Evolutionary conservation across 495 filamentous ascomycete species (phyloP).

Genomic region (Penicillium malachiteum): DNA sequence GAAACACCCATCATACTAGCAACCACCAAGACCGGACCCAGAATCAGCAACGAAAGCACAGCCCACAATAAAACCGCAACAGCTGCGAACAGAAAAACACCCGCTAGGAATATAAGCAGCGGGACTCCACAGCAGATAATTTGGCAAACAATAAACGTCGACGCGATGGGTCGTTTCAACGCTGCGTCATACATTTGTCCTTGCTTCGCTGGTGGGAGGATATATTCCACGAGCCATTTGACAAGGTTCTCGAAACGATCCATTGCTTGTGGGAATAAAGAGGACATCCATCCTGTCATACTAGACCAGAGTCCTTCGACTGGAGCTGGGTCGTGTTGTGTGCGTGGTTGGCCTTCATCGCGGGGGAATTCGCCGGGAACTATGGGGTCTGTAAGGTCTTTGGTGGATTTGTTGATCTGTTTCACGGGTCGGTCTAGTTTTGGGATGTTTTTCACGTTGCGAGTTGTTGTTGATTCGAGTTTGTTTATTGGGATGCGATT

Average conservation of each 20-base stretch:
- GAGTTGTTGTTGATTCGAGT: conserved; percentile 17
- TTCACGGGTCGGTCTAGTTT: conserved; percentile 15
- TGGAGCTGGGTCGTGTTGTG: conserved; percentile 13
- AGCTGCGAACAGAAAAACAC: conserved; percentile 35
- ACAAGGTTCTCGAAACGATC: conserved; percentile 32
- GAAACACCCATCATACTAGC: conserved; percentile 38
- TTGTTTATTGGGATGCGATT: conserved; percentile 20
- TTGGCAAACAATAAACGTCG: conserved; percentile 38
- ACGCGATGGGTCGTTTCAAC: conserved; percentile 29
- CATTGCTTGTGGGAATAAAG: conserved; percentile 23
- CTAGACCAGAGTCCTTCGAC: conserved; percentile 21
- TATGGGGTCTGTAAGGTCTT: conserved; percentile 20
- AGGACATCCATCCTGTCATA: conserved; percentile 15
- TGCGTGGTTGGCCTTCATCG: conserved; percentile 21
- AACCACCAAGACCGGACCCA: conserved; percentile 37
- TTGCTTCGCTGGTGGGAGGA: conserved; percentile 31
- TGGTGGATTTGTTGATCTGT: conserved; percentile 16
- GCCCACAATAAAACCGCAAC: conserved; percentile 36
- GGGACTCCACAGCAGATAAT: conserved; percentile 40
- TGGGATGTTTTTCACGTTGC: conserved; percentile 17
- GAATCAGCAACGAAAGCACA: conserved; percentile 36
- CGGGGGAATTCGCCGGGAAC: conserved; percentile 36
- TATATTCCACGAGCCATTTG: conserved; percentile 23
- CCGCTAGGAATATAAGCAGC: conserved; percentile 35
- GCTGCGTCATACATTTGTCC: conserved; percentile 32